phyloP scores from a whole-genome alignment of 805 yeast species.

The Kluyveromyces siamensis region DNA sequence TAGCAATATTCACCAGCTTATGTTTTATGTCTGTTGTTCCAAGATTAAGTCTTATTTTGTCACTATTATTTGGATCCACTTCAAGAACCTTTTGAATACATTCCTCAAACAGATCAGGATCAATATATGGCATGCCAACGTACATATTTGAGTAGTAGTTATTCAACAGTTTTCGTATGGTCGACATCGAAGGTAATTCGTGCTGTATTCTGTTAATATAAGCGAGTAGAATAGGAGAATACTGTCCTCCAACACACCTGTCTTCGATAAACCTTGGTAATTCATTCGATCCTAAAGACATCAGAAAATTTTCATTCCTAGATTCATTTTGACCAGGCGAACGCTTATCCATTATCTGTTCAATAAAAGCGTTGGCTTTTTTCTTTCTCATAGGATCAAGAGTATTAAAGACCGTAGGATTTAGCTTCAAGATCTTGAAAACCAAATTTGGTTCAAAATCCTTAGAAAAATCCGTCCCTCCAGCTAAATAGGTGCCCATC shows the following conservation, averaged over 20 bases:
- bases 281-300: background rate
- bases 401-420: background rate
- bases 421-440: background rate
- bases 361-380: background rate
- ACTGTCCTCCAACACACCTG: background rate
- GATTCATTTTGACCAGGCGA: background rate
- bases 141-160: constrained; percentile 1
- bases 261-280: constrained; percentile 1
- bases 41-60: background rate
- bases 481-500: background rate
- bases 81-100: background rate
- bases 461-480: background rate
- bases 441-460: background rate
- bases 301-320: background rate
- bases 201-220: background rate
- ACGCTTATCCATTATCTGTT: background rate
- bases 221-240: background rate
- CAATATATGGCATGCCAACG: background rate
- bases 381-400: background rate
- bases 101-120: constrained; percentile 1
- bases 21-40: background rate
- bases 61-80: background rate
- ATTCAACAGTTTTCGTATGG: background rate
- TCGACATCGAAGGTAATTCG: background rate
- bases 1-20: background rate